Percentiles rank a stretch among this genome's conserved stretches.
phyloP scores from a whole-genome alignment of 768 basidiomycete genomes.

The Mycena galopus region DNA sequence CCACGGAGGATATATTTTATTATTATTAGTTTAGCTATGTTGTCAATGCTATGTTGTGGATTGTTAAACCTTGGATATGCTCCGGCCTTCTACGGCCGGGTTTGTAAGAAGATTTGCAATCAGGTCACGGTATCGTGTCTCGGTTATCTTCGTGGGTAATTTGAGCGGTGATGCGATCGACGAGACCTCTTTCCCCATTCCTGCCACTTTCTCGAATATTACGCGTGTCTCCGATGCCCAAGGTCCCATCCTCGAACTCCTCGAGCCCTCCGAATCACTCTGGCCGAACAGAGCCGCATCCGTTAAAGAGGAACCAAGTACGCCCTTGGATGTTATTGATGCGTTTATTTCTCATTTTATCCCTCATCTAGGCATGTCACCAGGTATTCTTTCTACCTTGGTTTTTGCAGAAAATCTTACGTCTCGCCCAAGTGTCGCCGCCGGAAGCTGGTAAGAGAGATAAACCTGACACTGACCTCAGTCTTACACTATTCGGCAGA shows the following conservation, averaged over 20 bases:
- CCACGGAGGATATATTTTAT: slow-evolving; percentile 24
- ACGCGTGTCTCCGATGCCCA: slow-evolving; percentile 50
- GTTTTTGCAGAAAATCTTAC: slow-evolving; percentile 16
- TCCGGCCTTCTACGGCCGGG: background rate
- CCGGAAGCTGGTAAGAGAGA: slow-evolving; percentile 69
- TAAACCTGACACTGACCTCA: slow-evolving; percentile 21
- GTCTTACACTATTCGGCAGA: slow-evolving; percentile 52
- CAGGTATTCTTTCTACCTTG: slow-evolving; percentile 51
- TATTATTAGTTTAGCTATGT: slow-evolving; percentile 23
- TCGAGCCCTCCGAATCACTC: slow-evolving; percentile 40
- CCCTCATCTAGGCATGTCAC: slow-evolving; percentile 61
- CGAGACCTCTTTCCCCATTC: background rate
- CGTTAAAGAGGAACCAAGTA: slow-evolving; percentile 64
- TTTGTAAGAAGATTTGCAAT: background rate
- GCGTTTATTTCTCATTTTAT: background rate
- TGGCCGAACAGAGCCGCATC: slow-evolving; percentile 56
- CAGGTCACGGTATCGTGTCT: background rate
- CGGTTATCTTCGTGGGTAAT: background rate
- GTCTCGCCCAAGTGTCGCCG: slow-evolving; percentile 70
- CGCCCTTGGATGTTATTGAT: slow-evolving; percentile 29
- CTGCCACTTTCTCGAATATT: background rate
- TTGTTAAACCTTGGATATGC: too few species aligned
- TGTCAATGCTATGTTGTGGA: slow-evolving; percentile 1
- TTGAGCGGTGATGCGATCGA: background rate
- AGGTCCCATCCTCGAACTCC: slow-evolving; percentile 41